Conservation (phyloP, 2,329 filamentous ascomycete species). For the Phaeosphaeria sp. region DNA sequence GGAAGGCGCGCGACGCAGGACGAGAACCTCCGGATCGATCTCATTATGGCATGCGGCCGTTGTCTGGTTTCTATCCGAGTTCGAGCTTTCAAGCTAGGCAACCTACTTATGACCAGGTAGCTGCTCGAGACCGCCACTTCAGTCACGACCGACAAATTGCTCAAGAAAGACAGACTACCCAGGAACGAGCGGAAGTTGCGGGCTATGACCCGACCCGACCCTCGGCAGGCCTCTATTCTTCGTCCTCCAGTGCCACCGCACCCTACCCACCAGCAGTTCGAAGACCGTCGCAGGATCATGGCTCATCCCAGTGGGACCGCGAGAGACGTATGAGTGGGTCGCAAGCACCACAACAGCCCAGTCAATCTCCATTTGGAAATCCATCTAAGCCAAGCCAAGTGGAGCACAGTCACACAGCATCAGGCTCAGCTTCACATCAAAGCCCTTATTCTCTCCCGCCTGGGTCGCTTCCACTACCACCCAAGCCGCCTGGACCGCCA, state of each 20-base stretch:
- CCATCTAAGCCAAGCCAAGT: slow-evolving; percentile 32
- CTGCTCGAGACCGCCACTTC: background rate
- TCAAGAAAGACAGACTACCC: background rate
- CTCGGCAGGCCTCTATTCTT: slow-evolving; percentile 29
- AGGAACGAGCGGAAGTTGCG: slow-evolving; percentile 27
- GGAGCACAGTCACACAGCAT: slow-evolving; percentile 27
- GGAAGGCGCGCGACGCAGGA: slow-evolving; percentile 31
- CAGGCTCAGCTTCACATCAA: slow-evolving; percentile 33
- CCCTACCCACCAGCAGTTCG: slow-evolving; percentile 24
- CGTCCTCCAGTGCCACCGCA: slow-evolving; percentile 24
- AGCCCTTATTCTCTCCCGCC: slow-evolving; percentile 40
- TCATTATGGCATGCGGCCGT: slow-evolving; percentile 10
- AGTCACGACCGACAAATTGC: background rate
- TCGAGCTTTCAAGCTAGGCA: slow-evolving; percentile 3
- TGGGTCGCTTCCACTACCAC: slow-evolving; percentile 29
- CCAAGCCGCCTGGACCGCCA: slow-evolving; percentile 39
- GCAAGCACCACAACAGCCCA: slow-evolving; percentile 31
- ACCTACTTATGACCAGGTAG: background rate
- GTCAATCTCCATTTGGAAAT: slow-evolving; percentile 31
- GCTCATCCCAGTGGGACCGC: slow-evolving; percentile 32
- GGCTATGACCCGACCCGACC: slow-evolving; percentile 33
- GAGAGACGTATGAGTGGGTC: slow-evolving; percentile 37
- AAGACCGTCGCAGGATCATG: slow-evolving; percentile 35
- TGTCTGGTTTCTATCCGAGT: background rate
- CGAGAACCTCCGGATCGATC: slow-evolving; percentile 24